Evolutionary conservation across 345 rosid species (phyloP), one percentile per base, ranked within the genome.

Genomic region (Aethionema arabicum): DNA sequence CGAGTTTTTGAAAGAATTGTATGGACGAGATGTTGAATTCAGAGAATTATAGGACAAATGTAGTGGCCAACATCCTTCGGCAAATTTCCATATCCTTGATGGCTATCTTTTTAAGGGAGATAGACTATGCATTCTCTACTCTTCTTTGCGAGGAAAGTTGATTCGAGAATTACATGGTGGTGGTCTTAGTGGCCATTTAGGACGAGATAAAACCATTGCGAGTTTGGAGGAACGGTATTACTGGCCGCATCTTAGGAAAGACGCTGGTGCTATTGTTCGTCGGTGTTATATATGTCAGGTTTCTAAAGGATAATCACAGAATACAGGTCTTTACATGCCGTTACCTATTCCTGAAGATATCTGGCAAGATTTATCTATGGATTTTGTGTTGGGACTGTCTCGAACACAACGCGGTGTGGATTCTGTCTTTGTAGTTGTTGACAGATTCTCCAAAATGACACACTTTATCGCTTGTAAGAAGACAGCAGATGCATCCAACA

Each of bases 101-200:
- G 51, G 51, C n/a, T 46, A 11, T 7, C 3, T 2, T 6, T 46
- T 7, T 12, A 6, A 12, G 2, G 4, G 7, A 11, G 15, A 46
- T 12, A 9, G 29, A 51, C 5, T 15, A n/a, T 48, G 21, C 39
- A 36, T 49, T 9, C 39, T 48, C 15, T 11, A 7, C 16, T 7
- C 57, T 50, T 63, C 39, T 16, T 5, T 21, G 10, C 8, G 7
- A 11, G 47, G 13, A 11, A 15, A 48, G 46, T 12, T 63, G 9
- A 7, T 35, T 6, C 11, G 1, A 4, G 67, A 63, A 16, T 45
- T 58, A 4, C 39, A 61, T 47, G 56, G 6, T 5, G 65, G 38
- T 0, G 65, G 65, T 9, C 41, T 21, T 8, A 29, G 7, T 30
- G 67, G 67, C 4, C 58, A 62, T 35, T 62, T 62, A 36, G 67